These are phyloP conservation scores for Wickerhamomyces hampshirensis DNA, from an alignment of 805 yeast species.

Conservation along the genomic window DNA sequence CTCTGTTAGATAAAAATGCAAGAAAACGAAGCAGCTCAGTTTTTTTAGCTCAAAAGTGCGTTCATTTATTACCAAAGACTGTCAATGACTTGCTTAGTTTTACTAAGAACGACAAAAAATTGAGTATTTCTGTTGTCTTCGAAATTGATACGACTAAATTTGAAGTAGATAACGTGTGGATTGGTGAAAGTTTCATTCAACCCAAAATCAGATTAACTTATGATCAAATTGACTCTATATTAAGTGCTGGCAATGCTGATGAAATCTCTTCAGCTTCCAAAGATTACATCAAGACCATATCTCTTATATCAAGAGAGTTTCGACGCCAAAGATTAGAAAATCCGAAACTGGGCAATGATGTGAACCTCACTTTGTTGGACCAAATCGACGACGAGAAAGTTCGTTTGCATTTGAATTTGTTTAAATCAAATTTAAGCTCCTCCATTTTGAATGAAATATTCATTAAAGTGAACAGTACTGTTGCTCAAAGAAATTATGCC, in stretches of 20 bases:
- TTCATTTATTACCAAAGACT: constrained; percentile 61
- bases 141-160: constrained; percentile 69
- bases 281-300: constrained; percentile 59
- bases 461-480: constrained; percentile 75
- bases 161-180: constrained; percentile 70
- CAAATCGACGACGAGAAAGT: constrained; percentile 84
- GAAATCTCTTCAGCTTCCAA: constrained; percentile 49
- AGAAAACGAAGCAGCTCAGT: constrained; percentile 89
- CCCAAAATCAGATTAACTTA: constrained; percentile 58
- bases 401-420: constrained; percentile 65
- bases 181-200: constrained; percentile 64
- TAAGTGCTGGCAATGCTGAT: constrained; percentile 25
- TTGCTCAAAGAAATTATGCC: constrained; percentile 76
- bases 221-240: constrained; percentile 49
- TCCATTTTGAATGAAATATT: constrained; percentile 69
- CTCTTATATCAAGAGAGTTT: constrained; percentile 63
- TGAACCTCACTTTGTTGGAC: constrained; percentile 61
- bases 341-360: constrained; percentile 38
- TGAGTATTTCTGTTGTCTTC: constrained; percentile 74
- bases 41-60: constrained; percentile 71
- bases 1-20: constrained; percentile 80
- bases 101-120: constrained; percentile 50
- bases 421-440: constrained; percentile 52
- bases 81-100: constrained; percentile 60
- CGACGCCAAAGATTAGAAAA: constrained; percentile 62